Evolutionary conservation across 2,329 filamentous ascomycete species (phyloP).

Genomic region (Metarhizium sp.): DNA sequence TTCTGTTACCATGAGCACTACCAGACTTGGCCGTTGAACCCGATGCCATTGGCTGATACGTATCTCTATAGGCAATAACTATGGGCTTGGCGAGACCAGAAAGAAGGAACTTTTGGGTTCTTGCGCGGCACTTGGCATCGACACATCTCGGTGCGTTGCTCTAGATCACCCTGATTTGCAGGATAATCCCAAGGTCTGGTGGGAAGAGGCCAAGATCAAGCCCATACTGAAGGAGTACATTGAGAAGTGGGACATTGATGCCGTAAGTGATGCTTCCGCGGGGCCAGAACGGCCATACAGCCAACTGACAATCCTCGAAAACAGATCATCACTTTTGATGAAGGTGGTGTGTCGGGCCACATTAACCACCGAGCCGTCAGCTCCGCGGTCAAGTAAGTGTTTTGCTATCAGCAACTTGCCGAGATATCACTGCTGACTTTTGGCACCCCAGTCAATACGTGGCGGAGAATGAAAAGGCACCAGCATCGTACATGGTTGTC

Average conservation of each 20-base stretch:
- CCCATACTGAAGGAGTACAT: slow-evolving; percentile 23
- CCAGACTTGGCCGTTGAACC: not conserved
- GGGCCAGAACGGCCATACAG: too few relatives aligned
- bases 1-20: too few relatives aligned
- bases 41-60: not conserved
- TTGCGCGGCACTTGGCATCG: slow-evolving; percentile 19
- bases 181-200: slow-evolving; percentile 28
- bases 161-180: slow-evolving; percentile 26
- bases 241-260: slow-evolving; percentile 26
- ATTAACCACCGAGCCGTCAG: slow-evolving; percentile 31
- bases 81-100: slow-evolving; percentile 19
- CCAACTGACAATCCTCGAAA: slow-evolving; percentile 3
- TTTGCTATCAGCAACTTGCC: not conserved
- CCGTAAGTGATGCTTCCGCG: slow-evolving; percentile 11
- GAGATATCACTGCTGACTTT: not conserved
- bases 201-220: slow-evolving; percentile 24
- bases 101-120: slow-evolving; percentile 19
- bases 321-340: slow-evolving; percentile 30
- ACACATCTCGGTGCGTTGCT: slow-evolving; percentile 18
- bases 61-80: slow-evolving; percentile 17
- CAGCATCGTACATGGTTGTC: slow-evolving; percentile 25
- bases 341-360: slow-evolving; percentile 29
- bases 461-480: slow-evolving; percentile 17
- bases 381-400: slow-evolving; percentile 24
- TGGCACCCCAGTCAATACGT: slow-evolving; percentile 17